Conservation (phyloP, 768 basidiomycete genomes). For the Leccinum barrowsii region DNA sequence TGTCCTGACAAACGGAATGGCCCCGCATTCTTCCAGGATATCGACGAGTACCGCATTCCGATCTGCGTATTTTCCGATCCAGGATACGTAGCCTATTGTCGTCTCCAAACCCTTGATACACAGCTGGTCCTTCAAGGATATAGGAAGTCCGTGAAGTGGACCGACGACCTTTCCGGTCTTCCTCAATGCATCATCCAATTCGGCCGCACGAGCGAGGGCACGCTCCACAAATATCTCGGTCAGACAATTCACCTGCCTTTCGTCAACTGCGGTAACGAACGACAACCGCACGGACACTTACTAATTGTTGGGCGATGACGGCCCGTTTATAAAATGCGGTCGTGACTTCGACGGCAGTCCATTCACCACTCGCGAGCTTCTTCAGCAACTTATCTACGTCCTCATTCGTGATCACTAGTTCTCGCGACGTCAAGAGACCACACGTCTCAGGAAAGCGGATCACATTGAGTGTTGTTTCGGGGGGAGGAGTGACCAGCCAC, state of each 20-base stretch:
- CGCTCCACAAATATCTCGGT: constrained; percentile 81
- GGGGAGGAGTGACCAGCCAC: constrained; percentile 54
- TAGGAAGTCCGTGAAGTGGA: constrained; percentile 70
- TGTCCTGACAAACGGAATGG: constrained; percentile 67
- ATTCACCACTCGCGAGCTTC: constrained; percentile 50
- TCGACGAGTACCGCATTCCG: constrained; percentile 62
- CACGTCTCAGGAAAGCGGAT: constrained; percentile 49
- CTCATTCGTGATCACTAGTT: constrained; percentile 59
- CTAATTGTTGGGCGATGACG: constrained; percentile 74
- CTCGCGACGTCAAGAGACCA: constrained; percentile 37
- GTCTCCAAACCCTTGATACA: constrained; percentile 66
- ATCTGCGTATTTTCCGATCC: constrained; percentile 58
- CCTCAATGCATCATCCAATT: constrained; percentile 61
- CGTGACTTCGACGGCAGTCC: constrained; percentile 67
- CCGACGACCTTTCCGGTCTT: constrained; percentile 65
- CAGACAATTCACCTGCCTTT: constrained; percentile 65
- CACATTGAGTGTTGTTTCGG: constrained; percentile 48
- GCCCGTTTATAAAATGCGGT: constrained; percentile 76
- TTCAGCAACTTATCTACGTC: constrained; percentile 44
- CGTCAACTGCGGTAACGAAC: not conserved
- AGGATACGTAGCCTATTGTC: constrained; percentile 72
- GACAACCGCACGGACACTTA: constrained; percentile 28
- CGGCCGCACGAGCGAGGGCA: constrained; percentile 59
- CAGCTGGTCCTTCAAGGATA: constrained; percentile 75
- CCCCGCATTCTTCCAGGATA: constrained; percentile 61